Evolutionary conservation across 352 stramenopile species (phyloP).

Genomic region (Thalassiosira mediterranea): DNA sequence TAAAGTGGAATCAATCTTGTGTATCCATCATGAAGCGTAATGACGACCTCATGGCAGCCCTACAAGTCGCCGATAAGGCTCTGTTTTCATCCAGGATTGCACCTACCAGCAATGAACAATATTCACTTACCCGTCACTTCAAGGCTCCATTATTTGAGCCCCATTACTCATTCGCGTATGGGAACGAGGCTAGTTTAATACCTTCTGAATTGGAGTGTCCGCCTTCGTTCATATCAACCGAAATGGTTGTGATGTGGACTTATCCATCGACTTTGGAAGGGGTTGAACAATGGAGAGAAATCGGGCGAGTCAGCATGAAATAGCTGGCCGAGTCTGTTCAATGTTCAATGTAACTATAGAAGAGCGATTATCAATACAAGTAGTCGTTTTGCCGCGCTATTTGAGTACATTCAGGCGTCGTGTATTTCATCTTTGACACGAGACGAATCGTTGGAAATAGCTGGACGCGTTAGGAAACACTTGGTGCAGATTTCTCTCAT

Average conservation of each 20-base stretch:
- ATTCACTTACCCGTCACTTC: conserved; percentile 26
- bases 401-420: no score
- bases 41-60: conserved; percentile 18
- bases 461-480: no score
- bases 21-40: conserved; percentile 32
- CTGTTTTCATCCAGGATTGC: conserved; percentile 13
- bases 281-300: conserved; percentile 37
- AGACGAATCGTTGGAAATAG: no score
- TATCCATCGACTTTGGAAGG: conserved; percentile 33
- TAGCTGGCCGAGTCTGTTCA: no score
- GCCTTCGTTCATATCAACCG: conserved; percentile 33
- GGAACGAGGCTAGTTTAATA: conserved; percentile 28
- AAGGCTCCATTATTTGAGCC: conserved; percentile 34
- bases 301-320: conserved; percentile 36
- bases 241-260: conserved; percentile 47
- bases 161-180: conserved; percentile 54
- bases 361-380: no score
- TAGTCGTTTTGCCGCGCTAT: no score
- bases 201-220: conserved; percentile 27
- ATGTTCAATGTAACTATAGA: no score
- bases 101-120: neutral
- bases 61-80: conserved; percentile 32
- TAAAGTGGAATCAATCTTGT: conserved; percentile 55
- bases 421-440: no score
- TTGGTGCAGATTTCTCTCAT: no score